phyloP scores from a whole-genome alignment of 164 flowering plant genomes.

The Dillenia suffruticosa region DNA sequence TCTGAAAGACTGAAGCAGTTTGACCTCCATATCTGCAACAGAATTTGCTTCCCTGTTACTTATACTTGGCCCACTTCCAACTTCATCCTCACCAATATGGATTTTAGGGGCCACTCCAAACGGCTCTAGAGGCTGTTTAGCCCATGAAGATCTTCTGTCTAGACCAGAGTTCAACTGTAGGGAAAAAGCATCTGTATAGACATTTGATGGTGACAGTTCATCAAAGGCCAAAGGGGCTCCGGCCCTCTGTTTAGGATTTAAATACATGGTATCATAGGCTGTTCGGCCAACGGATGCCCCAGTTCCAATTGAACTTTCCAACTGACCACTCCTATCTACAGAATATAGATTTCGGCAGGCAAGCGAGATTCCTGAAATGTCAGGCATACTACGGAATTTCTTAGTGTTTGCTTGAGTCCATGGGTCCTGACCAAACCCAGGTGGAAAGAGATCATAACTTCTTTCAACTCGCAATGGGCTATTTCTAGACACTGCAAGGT shows the following conservation, averaged over 20 bases:
- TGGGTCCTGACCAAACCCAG: conserved; percentile 31
- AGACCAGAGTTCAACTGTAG: conserved; percentile 32
- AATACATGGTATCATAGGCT: conserved; percentile 30
- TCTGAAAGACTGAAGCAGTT: conserved; percentile 73
- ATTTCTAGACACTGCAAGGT: conserved; percentile 42
- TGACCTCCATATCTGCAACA: conserved; percentile 50
- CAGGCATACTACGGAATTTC: conserved; percentile 90
- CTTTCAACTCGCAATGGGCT: conserved; percentile 46
- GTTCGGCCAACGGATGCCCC: conserved; percentile 38
- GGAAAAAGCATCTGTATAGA: conserved; percentile 43
- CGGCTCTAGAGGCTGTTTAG: conserved; percentile 88
- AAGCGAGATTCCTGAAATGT: conserved; percentile 68
- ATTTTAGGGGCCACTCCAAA: conserved; percentile 66
- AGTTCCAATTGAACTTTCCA: conserved; percentile 44
- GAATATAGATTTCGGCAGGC: conserved; percentile 30
- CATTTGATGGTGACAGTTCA: conserved; percentile 58
- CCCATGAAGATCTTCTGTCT: conserved; percentile 67
- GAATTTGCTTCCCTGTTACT: conserved; percentile 26
- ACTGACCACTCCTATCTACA: conserved; percentile 36
- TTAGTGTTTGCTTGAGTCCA: conserved; percentile 39
- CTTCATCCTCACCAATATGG: conserved; percentile 17
- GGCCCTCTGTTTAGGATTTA: conserved; percentile 32
- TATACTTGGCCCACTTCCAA: conserved; percentile 17
- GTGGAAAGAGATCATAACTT: conserved; percentile 31
- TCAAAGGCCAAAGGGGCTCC: conserved; percentile 51